A percentile compares a stretch with the other conserved stretches of the same genome.
Evolutionary conservation across 2,329 filamentous ascomycete genomes (phyloP).

Genomic region (Stagonosporopsis vannaccii): DNA sequence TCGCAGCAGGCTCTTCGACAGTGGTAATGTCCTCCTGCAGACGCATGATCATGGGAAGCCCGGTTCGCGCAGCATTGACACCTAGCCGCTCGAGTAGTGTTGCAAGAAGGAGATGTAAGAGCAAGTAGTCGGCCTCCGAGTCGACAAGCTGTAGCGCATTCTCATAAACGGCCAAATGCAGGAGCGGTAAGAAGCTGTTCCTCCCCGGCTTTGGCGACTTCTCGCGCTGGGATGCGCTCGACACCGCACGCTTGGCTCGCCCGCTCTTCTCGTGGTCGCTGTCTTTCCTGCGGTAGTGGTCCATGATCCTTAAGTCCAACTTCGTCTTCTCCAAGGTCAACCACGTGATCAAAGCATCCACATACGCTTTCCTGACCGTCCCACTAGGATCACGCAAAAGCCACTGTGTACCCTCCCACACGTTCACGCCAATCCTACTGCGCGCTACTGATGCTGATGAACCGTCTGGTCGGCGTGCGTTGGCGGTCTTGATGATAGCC

Average conservation of each 20-base stretch:
- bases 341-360: constrained; percentile 84
- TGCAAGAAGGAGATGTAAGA: constrained; percentile 78
- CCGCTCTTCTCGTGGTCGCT: constrained; percentile 54
- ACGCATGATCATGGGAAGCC: constrained; percentile 86
- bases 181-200: constrained; percentile 78
- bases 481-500: constrained; percentile 81
- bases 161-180: constrained; percentile 91
- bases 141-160: constrained; percentile 71
- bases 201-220: constrained; percentile 61
- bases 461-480: constrained; percentile 56
- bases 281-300: constrained; percentile 57
- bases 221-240: constrained; percentile 70
- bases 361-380: constrained; percentile 82
- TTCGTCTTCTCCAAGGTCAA: constrained; percentile 78
- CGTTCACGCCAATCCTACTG: constrained; percentile 77
- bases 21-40: constrained; percentile 84
- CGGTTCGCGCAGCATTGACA: constrained; percentile 79
- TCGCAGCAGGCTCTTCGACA: constrained; percentile 70
- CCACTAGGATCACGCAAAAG: constrained; percentile 81
- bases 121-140: constrained; percentile 75
- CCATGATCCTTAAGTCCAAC: constrained; percentile 68
- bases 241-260: constrained; percentile 69
- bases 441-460: constrained; percentile 66
- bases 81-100: constrained; percentile 79
- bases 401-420: constrained; percentile 98